Base-by-base conservation (phyloP, 2,329 filamentous ascomycete genomes). In the Arthrocladium fulminans region DNA sequence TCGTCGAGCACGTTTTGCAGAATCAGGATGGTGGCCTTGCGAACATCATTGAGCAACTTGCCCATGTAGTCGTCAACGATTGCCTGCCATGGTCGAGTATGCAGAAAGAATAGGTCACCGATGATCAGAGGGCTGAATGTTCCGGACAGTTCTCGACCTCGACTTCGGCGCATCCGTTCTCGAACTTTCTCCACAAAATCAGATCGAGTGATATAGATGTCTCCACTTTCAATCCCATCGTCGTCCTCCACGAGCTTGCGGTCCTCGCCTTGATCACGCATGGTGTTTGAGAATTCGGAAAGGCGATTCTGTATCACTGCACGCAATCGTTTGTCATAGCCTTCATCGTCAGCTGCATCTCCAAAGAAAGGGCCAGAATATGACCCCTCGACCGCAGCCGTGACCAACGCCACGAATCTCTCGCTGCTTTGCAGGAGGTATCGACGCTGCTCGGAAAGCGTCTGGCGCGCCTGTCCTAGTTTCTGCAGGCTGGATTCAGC, bases 311-410 rank as follows among this genome's bases (percentile, higher is more conserved):
- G 59, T 1, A 65, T 52, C 2, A 63, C 58, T 8, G 63, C 64
- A 23, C 64, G 58, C 6, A 68, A 43, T 8, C 62, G 56, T 42
- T 59, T 64, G 12, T 55, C 50, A 39, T 60, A 59, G 10, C 60
- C 60, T 7, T 47, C 51, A 5, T 47, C 48, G 1, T 49, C 56
- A 5, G 59, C 48, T 3, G 60, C 45, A 49, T 48, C 48, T 10
- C 58, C 45, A 49, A 67, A 68, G 40, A 65, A 68, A 2, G 50
- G 24, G 24, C 65, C 56, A 27, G 51, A 56, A 45, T 68, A 68
- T 2, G 54, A 59, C 12, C 65, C 64, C 35, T 64, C 55, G 10
- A 64, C 49, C 8, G 62, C 61, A 29, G 59, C 55, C 37, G 17
- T 32, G 29, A 54, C 24, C 10, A 60, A 40, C 13, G 20, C 23